A percentile compares a stretch with the other conserved stretches of the same genome.
Conservation (phyloP, 1,139 yeast species). For the Kazachstania sp. region DNA sequence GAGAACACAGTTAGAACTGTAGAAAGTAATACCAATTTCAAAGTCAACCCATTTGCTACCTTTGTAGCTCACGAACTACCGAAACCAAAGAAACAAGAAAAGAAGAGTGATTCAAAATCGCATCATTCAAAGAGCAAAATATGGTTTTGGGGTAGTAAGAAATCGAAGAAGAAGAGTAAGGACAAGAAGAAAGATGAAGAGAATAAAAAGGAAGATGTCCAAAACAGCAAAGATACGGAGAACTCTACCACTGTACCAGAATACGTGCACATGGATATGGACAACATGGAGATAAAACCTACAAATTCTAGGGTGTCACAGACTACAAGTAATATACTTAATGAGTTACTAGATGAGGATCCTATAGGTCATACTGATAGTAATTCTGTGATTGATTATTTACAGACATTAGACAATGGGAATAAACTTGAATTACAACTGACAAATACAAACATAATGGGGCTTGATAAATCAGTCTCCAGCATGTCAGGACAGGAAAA, state of each 20-base stretch:
- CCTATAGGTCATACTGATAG: background rate
- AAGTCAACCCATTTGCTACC: slow-evolving; percentile 25
- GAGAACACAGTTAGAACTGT: background rate
- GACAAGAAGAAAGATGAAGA: background rate
- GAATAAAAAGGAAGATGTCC: background rate
- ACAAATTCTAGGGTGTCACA: background rate
- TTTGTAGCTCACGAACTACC: slow-evolving; percentile 25
- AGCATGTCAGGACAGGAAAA: background rate
- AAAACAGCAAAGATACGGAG: background rate
- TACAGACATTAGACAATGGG: background rate
- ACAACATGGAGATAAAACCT: no score
- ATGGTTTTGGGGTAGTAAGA: slow-evolving; percentile 21
- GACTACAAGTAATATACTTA: background rate
- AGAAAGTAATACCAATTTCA: slow-evolving; percentile 12
- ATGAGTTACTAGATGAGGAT: background rate
- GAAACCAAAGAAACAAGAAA: slow-evolving; percentile 14
- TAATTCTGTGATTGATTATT: background rate
- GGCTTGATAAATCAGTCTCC: background rate
- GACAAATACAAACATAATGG: background rate
- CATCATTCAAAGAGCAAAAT: slow-evolving; percentile 15
- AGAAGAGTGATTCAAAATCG: slow-evolving; percentile 5
- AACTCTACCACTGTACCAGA: background rate
- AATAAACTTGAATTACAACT: background rate
- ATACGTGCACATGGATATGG: no score
- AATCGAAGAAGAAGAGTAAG: slow-evolving; percentile 8